Base-by-base conservation (phyloP, 2,329 filamentous ascomycete genomes). In the Trichophyton benhamiae region DNA sequence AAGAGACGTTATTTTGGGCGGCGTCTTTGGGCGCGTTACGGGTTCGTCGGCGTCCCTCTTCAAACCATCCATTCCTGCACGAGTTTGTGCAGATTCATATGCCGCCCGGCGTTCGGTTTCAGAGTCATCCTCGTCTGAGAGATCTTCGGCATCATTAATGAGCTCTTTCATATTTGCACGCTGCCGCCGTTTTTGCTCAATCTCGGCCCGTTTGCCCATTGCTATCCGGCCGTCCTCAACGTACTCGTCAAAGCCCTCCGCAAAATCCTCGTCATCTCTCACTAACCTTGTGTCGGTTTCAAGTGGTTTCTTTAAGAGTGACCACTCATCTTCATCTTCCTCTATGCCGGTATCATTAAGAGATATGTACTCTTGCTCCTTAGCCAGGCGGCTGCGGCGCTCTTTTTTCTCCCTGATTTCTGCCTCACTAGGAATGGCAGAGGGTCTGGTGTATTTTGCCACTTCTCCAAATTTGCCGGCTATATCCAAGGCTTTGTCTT, bases 391-490 rank as follows among this genome's bases (percentile, higher is more conserved):
- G n/a, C 87, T 87, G 15, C 92, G 83, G 1, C 94, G 84, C 63
- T 90, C 88, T 74, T 96, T 97, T 77, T 91, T 95, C 74, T 95
- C 91, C 30, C 82, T 83, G 58, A 97, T 95, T 70, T 96, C 89
- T 1, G 87, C 83, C 64, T 91, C 87, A 1, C 87, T 91, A 2
- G 92, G 85, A 65, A 96, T 91, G 4, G 78, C 68, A 36, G 76
- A 72, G 59, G 67, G 72, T 4, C 64, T 70, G 4, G 70, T 63
- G 38, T 67, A 67, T 33, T 67, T 68, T 71, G 65, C 71, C 1
- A 76, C 60, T 53, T 78, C 74, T 17, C 77, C 78, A 64, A 80
- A 80, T 63, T 79, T 80, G 44, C 72, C 65, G 60, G 80, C 72
- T 8, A 82, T 75, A 62, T 76, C 76, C 11, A 80, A 69, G 15